A percentile compares a stretch with the other conserved stretches of the same genome.
phyloP scores from a whole-genome alignment of 2,329 filamentous ascomycete species.

The Penicillium sp. region DNA sequence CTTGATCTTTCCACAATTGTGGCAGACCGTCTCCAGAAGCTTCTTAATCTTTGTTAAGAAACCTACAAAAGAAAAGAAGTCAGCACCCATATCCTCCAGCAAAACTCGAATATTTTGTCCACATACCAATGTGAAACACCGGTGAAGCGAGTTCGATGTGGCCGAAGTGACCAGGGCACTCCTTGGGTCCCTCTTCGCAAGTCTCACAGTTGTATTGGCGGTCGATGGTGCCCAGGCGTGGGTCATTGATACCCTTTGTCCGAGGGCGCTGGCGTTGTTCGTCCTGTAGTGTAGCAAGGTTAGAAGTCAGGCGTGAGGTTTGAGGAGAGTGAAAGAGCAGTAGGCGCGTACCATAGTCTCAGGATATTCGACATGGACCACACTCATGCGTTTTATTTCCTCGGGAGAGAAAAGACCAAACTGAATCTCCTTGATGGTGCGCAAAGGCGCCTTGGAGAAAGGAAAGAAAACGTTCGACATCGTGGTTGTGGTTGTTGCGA shows the following conservation, averaged over 20 bases:
- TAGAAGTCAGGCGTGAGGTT: slow-evolving; percentile 17
- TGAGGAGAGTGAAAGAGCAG: slow-evolving; percentile 13
- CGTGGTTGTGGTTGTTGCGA: slow-evolving; percentile 44
- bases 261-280: slow-evolving; percentile 88
- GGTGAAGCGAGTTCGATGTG: slow-evolving; percentile 97
- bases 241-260: slow-evolving; percentile 89
- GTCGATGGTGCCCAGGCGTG: slow-evolving; percentile 93
- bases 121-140: slow-evolving; percentile 76
- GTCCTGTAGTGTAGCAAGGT: slow-evolving; percentile 52
- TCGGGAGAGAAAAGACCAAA: slow-evolving; percentile 96
- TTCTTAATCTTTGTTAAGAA: slow-evolving; percentile 99
- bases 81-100: slow-evolving; percentile 18
- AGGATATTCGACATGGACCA: slow-evolving; percentile 93
- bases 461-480: slow-evolving; percentile 93
- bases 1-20: slow-evolving; percentile 97
- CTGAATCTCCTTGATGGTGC: slow-evolving; percentile 98
- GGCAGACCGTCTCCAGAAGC: slow-evolving; percentile 96
- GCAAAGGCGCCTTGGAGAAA: slow-evolving; percentile 91
- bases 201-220: slow-evolving; percentile 94
- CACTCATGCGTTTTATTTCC: slow-evolving; percentile 99
- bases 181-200: slow-evolving; percentile 90
- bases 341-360: slow-evolving; percentile 75
- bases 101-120: neutral
- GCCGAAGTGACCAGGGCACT: slow-evolving; percentile 96
- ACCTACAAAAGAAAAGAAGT: slow-evolving; percentile 53